phyloP scores from a whole-genome alignment of 177 flowering plant species.

The Vitis hybrid region DNA sequence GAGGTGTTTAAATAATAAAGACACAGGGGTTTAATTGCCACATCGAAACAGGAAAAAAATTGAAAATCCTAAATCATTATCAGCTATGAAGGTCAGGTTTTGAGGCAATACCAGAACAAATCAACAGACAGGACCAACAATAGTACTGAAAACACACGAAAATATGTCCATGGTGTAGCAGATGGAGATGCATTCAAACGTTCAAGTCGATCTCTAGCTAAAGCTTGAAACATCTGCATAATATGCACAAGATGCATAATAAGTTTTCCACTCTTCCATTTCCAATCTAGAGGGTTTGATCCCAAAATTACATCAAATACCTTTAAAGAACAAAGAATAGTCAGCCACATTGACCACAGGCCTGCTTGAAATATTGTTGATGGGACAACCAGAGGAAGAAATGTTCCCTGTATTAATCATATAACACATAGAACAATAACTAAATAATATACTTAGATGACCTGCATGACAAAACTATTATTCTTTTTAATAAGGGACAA shows the following conservation, averaged over 20 bases:
- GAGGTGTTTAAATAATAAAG: neutral
- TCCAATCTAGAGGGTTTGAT: neutral
- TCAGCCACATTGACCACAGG: slow-evolving; percentile 84
- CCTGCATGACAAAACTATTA: too few species aligned
- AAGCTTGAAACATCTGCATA: slow-evolving; percentile 89
- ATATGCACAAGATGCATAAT: slow-evolving; percentile 7
- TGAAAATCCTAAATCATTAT: neutral
- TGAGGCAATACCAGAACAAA: slow-evolving; percentile 59
- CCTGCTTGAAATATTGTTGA: slow-evolving; percentile 74
- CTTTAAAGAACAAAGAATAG: slow-evolving; percentile 80
- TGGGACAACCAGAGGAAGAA: slow-evolving; percentile 87
- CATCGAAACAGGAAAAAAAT: neutral
- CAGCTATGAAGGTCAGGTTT: neutral
- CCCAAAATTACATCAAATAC: slow-evolving; percentile 30
- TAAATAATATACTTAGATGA: too few species aligned
- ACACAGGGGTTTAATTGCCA: neutral
- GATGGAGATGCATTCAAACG: slow-evolving; percentile 95
- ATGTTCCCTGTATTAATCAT: slow-evolving; percentile 60
- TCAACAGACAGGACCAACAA: slow-evolving; percentile 66
- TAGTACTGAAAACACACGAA: slow-evolving; percentile 82
- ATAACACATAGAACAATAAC: too few species aligned
- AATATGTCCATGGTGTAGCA: slow-evolving; percentile 83
- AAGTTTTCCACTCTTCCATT: neutral
- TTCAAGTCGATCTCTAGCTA: slow-evolving; percentile 93
- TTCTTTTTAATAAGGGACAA: too few species aligned